Evolutionary conservation across 2,329 filamentous ascomycete species (phyloP).

Genomic region (Aspergillus spinulosporus): DNA sequence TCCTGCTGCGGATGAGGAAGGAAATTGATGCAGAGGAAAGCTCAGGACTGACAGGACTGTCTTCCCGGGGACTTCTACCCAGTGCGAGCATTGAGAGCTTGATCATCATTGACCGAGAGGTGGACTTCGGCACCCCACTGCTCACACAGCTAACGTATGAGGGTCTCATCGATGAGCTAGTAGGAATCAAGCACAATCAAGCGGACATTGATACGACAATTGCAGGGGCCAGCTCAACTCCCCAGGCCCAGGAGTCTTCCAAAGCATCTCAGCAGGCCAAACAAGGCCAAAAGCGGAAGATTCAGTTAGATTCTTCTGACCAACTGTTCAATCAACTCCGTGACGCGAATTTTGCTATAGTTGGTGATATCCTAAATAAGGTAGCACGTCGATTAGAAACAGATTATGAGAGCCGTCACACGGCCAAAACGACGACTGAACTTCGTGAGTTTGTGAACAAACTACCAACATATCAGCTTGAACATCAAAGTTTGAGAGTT

Average conservation of each 20-base stretch:
- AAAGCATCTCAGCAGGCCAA: conserved; percentile 51
- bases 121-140: conserved; percentile 87
- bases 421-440: conserved; percentile 83
- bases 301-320: conserved; percentile 85
- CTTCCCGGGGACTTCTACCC: conserved; percentile 69
- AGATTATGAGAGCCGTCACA: conserved; percentile 86
- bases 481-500: conserved; percentile 87
- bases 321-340: conserved; percentile 83
- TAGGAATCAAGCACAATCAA: conserved; percentile 88
- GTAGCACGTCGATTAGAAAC: conserved; percentile 81
- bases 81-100: conserved; percentile 86
- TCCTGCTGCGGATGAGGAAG: conserved; percentile 86
- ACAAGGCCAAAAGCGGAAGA: conserved; percentile 75
- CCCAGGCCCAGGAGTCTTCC: conserved; percentile 57
- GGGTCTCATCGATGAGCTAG: conserved; percentile 89
- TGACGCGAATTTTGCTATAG: conserved; percentile 92
- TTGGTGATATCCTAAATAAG: conserved; percentile 84
- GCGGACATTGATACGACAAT: conserved; percentile 89
- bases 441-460: conserved; percentile 94
- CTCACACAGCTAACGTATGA: conserved; percentile 97
- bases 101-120: conserved; percentile 92
- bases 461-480: conserved; percentile 85
- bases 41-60: conserved; percentile 56
- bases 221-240: conserved; percentile 66
- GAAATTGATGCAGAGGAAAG: conserved; percentile 81